Percentiles rank a stretch among this genome's conserved stretches.
phyloP scores from a whole-genome alignment of 805 yeast genomes.

The Yarrowia sp. region DNA sequence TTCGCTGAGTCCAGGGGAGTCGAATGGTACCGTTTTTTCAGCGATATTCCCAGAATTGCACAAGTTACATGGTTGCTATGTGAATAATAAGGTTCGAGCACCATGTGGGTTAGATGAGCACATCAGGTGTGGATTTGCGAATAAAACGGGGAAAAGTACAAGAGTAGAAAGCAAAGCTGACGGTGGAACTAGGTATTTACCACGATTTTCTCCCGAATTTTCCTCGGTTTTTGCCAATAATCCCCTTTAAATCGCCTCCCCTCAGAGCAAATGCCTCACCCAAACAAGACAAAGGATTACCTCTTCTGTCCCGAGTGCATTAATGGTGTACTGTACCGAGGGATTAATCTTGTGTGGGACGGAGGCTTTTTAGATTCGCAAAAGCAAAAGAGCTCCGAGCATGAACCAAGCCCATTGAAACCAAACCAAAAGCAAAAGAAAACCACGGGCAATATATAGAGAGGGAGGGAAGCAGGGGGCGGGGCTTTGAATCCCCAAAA shows the following conservation, averaged over 20 bases:
- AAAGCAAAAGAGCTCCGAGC: background rate
- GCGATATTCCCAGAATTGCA: background rate
- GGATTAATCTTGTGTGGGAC: constrained; percentile 8
- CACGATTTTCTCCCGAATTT: too few species aligned
- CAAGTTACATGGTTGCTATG: background rate
- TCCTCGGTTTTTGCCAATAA: too few species aligned
- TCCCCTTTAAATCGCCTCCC: too few species aligned
- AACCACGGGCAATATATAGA: background rate
- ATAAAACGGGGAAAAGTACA: too few species aligned
- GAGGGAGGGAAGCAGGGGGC: background rate
- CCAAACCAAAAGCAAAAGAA: too few species aligned
- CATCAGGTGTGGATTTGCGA: too few species aligned
- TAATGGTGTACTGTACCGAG: background rate
- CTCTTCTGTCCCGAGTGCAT: background rate
- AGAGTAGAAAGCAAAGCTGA: too few species aligned
- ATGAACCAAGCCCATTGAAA: too few species aligned
- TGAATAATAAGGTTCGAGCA: background rate
- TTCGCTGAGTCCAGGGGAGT: background rate
- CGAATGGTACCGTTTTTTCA: background rate
- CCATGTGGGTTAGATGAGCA: too few species aligned
- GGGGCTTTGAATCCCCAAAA: background rate
- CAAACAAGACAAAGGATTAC: background rate
- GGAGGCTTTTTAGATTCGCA: background rate
- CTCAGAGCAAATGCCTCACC: background rate
- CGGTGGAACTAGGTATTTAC: too few species aligned